These are phyloP conservation scores for Ephemerocybe angulata DNA, from an alignment of 768 basidiomycete species.

Conservation along the genomic window DNA sequence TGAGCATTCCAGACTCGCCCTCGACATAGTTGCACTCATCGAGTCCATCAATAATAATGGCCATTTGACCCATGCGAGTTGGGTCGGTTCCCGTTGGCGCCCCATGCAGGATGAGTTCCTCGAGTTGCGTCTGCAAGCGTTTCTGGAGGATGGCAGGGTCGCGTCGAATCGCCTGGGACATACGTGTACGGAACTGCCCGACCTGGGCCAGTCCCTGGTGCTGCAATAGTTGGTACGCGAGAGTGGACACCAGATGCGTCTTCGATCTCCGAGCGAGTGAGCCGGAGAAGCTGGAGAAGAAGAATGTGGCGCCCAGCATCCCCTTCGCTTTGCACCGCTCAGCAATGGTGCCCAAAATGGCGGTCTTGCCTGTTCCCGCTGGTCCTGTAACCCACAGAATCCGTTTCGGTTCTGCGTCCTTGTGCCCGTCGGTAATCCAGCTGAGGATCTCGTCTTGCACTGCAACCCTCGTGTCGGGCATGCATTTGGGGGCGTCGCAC, in stretches of 20 bases:
- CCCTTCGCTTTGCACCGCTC: neutral
- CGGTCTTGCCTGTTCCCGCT: conserved; percentile 5
- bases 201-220: neutral
- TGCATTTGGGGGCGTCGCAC: neutral
- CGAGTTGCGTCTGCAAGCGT: conserved; percentile 14
- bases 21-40: conserved; percentile 20
- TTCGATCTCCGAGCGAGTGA: neutral
- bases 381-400: conserved; percentile 2
- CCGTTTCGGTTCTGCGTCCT: neutral
- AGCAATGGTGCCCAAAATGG: conserved; percentile 4
- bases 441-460: neutral
- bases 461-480: conserved; percentile 3
- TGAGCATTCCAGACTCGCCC: conserved; percentile 5
- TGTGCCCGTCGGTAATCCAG: neutral
- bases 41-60: conserved; percentile 24
- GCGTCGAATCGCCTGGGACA: conserved; percentile 11
- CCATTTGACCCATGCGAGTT: neutral
- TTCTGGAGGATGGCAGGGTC: conserved; percentile 17
- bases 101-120: conserved; percentile 14
- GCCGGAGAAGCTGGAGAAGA: conserved; percentile 4
- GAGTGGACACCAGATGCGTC: neutral
- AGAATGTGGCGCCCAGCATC: conserved; percentile 1
- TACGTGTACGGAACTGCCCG: neutral
- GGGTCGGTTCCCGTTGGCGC: neutral
- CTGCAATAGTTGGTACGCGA: neutral